Conservation (phyloP, 495 filamentous ascomycete species). For the Penicillium waksmanii region DNA sequence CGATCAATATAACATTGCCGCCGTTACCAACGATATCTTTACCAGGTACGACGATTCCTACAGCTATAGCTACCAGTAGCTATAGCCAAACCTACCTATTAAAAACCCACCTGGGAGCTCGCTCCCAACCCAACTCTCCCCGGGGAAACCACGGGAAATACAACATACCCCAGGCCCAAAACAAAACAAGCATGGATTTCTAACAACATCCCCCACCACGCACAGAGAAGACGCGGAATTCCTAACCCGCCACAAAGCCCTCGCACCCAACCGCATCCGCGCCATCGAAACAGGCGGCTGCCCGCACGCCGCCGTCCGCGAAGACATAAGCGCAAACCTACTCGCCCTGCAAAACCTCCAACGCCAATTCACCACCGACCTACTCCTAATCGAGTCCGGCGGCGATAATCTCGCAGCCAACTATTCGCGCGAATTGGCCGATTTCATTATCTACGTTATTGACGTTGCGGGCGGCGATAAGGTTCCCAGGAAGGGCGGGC, state of each 20-base stretch:
- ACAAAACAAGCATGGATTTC: background rate
- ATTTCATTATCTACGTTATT: slow-evolving; percentile 98
- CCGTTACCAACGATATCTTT: slow-evolving; percentile 99
- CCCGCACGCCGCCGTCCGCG: slow-evolving; percentile 95
- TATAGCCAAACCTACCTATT: too few species aligned
- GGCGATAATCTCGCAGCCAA: slow-evolving; percentile 98
- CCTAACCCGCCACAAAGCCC: slow-evolving; percentile 81
- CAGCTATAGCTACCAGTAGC: too few species aligned
- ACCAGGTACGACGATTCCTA: slow-evolving; percentile 54
- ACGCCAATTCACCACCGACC: slow-evolving; percentile 65
- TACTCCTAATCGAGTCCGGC: slow-evolving; percentile 91
- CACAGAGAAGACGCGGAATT: slow-evolving; percentile 93
- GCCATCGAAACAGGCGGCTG: slow-evolving; percentile 98
- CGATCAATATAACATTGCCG: slow-evolving; percentile 79
- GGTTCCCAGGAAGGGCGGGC: slow-evolving; percentile 92
- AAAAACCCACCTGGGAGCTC: too few species aligned
- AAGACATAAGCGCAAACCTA: slow-evolving; percentile 94
- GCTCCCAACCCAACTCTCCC: too few species aligned
- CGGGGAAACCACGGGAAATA: background rate
- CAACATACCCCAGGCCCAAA: background rate
- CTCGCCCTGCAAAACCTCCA: slow-evolving; percentile 90
- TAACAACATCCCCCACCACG: slow-evolving; percentile 12
- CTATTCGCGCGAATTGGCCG: slow-evolving; percentile 89
- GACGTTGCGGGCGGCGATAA: slow-evolving; percentile 98
- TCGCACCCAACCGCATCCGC: slow-evolving; percentile 79